A percentile compares a stretch with the other conserved stretches of the same genome.
Evolutionary conservation across 2,329 filamentous ascomycete genomes (phyloP).

Genomic region (Harringtonia lauricola): DNA sequence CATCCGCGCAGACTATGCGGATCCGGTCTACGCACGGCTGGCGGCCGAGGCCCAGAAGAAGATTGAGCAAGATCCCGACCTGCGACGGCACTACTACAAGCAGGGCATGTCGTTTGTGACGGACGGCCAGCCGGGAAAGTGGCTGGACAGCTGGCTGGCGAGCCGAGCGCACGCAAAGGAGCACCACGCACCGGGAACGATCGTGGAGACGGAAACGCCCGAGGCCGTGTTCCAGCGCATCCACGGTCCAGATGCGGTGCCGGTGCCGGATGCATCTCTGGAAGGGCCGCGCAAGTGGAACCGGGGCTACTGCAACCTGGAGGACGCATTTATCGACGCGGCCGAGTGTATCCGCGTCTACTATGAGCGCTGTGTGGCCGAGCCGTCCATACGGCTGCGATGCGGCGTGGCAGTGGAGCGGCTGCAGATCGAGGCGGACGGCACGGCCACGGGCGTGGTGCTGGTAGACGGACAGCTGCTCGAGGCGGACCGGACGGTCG

Average conservation of each 20-base stretch:
- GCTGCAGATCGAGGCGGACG: no score
- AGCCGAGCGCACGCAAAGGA: conserved; percentile 1
- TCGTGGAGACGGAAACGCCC: conserved; percentile 4
- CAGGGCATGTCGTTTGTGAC: conserved; percentile 16
- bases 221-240: conserved; percentile 14
- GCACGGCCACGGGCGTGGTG: no score
- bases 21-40: conserved; percentile 14
- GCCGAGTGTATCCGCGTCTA: conserved; percentile 13
- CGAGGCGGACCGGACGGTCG: conserved; percentile 8
- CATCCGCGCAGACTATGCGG: conserved; percentile 13
- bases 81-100: conserved; percentile 12
- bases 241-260: conserved; percentile 11
- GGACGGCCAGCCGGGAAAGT: conserved; percentile 11
- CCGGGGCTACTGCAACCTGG: conserved; percentile 14
- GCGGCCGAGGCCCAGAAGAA: conserved; percentile 12
- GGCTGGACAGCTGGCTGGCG: conserved; percentile 10
- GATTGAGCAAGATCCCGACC: conserved; percentile 13
- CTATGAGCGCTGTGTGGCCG: conserved; percentile 13
- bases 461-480: conserved; percentile 8
- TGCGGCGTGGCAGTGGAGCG: no score
- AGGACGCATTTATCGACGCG: conserved; percentile 16
- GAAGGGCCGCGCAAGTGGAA: conserved; percentile 9
- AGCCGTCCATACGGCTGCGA: no score
- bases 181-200: neutral
- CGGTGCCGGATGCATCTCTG: neutral